Conservation (phyloP, 768 basidiomycete species). For the Lactarius trivialis region DNA sequence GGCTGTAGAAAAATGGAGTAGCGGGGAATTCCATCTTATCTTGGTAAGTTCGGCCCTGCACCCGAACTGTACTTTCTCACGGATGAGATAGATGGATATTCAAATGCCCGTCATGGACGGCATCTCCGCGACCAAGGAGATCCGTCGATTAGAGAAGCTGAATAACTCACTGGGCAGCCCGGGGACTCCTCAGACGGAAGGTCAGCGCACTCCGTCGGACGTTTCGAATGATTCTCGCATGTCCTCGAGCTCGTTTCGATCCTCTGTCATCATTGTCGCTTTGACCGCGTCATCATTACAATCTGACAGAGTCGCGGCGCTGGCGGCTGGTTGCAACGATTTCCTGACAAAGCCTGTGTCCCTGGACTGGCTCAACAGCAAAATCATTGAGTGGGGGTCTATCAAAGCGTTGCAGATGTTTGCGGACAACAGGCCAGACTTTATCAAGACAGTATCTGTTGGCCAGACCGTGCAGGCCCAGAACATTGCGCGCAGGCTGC, state of each 20-base stretch:
- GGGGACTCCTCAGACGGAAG: constrained; percentile 58
- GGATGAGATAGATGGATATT: constrained; percentile 84
- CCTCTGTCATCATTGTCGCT: constrained; percentile 98
- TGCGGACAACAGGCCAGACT: constrained; percentile 71
- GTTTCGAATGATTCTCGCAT: constrained; percentile 41
- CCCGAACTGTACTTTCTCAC: background rate
- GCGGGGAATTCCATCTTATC: constrained; percentile 91
- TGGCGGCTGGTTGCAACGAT: constrained; percentile 98
- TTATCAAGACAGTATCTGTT: constrained; percentile 38
- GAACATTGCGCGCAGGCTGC: constrained; percentile 40
- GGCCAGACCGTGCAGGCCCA: constrained; percentile 45
- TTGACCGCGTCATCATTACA: constrained; percentile 94
- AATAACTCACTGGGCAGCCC: constrained; percentile 62
- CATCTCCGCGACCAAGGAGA: constrained; percentile 94
- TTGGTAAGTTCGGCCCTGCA: constrained; percentile 49
- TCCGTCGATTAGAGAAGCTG: constrained; percentile 73
- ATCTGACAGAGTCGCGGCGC: constrained; percentile 91
- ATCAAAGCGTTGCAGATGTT: constrained; percentile 93
- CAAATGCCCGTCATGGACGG: constrained; percentile 99
- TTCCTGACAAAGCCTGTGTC: constrained; percentile 98
- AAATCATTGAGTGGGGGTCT: constrained; percentile 99
- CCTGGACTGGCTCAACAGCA: constrained; percentile 90
- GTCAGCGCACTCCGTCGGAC: constrained; percentile 48
- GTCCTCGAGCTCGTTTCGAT: constrained; percentile 65
- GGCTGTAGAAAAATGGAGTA: constrained; percentile 92